These are phyloP conservation scores for Astraeus odoratus DNA, from an alignment of 768 basidiomycete genomes.

Conservation along the genomic window DNA sequence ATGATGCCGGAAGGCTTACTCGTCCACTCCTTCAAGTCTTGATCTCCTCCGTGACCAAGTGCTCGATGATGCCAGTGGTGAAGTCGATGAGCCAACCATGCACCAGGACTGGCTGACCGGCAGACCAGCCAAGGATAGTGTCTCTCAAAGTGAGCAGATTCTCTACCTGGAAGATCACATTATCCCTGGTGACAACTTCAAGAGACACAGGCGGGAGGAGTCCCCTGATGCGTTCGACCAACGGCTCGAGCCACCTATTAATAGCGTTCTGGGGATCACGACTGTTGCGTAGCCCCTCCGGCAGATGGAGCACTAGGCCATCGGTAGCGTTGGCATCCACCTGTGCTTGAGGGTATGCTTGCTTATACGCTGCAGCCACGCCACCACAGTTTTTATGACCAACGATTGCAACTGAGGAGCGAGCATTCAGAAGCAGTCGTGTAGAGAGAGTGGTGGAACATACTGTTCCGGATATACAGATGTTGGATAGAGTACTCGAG, in stretches of 20 bases:
- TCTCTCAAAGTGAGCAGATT: constrained; percentile 37
- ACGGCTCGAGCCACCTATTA: constrained; percentile 65
- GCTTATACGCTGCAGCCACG: constrained; percentile 35
- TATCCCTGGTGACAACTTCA: constrained; percentile 46
- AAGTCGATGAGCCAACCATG: constrained; percentile 75
- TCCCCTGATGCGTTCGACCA: constrained; percentile 44
- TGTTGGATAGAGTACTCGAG: constrained; percentile 64
- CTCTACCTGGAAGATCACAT: constrained; percentile 48
- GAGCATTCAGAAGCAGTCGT: constrained; percentile 24
- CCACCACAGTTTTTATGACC: constrained; percentile 85
- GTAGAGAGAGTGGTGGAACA: constrained; percentile 24
- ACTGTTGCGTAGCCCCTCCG: too few species aligned
- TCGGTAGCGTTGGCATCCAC: constrained; percentile 1
- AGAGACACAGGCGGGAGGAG: constrained; percentile 28
- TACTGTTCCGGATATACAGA: constrained; percentile 69
- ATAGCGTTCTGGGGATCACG: constrained; percentile 49
- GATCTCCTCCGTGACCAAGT: constrained; percentile 46
- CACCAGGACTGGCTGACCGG: constrained; percentile 41
- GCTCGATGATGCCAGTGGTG: constrained; percentile 48
- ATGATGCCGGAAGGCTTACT: neutral
- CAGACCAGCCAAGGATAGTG: constrained; percentile 33
- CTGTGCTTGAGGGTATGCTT: constrained; percentile 4
- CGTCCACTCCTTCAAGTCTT: neutral
- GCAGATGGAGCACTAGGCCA: constrained; percentile 26
- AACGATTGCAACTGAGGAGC: constrained; percentile 57